Base-by-base conservation (phyloP, 169 alveolate genomes). In the Cystoisospora suis region DNA sequence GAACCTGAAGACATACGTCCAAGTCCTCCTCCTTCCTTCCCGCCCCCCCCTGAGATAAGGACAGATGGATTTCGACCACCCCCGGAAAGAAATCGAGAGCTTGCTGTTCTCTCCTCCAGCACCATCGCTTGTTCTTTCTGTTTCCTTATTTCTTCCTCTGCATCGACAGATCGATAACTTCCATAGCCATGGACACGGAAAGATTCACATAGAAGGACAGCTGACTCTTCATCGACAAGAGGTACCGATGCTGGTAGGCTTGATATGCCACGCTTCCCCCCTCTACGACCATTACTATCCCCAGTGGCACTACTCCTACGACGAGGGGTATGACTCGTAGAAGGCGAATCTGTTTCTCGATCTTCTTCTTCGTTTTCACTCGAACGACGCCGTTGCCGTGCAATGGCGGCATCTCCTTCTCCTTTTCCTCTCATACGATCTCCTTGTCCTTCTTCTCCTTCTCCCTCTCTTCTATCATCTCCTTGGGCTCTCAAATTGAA, bases 121-220 rank as follows among this genome's bases (percentile, higher is more conserved):
- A 72, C 83, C 32, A 72, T 2, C 38, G 83, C 83, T 38, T 72
- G 47, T n/a, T 36, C 77, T 53, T 38, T 2, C 56, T 38, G 83
- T 53, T 72, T 32, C 9, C 83, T 46, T 17, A 27, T 23, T 53
- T 38, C 47, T 27, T 34, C 83, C 27, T 72, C 1, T 3, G 83
- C 83, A 56, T 72, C 83, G 0, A 45, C 75, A 53, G 75, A 42
- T 59, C 88, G 89, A 75, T 89, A 89, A 29, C 29, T 27, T 53
- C 93, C 93, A 5, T 61, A 58, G 7, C 93, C 93, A 61, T 80
- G 86, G 42, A 86, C 81, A 56, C 86, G 89, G 42, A 87, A 83
- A 86, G 58, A 75, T 12, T 95, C 94, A 59, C 93, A 89, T 7
- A 89, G 93, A 65, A 89, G 70, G 80, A 89, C 93, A 4, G 83